Base-by-base conservation (phyloP, 2,329 filamentous ascomycete genomes). In the Epichloe typhina region DNA sequence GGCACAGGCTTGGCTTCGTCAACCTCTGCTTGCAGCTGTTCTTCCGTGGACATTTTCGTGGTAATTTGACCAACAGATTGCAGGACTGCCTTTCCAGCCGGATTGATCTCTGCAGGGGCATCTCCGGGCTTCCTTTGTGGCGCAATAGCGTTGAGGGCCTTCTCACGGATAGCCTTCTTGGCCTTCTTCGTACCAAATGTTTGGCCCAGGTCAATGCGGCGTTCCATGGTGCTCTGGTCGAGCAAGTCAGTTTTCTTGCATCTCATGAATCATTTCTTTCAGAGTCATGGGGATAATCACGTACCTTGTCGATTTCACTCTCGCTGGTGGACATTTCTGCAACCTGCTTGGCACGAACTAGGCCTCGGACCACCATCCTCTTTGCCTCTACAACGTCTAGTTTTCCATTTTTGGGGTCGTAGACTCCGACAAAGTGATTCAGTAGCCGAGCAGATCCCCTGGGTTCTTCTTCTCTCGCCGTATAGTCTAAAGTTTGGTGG, bases 161-260 rank as follows among this genome's bases (percentile, higher is more conserved):
- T 74, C 51, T 82, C 77, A 31, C 76, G 73, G 57, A 93, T 80
- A 1, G 80, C 84, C 69, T 90, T 91, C 73, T 83, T 85, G 21
- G 87, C 84, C 68, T 90, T 91, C 71, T 87, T 89, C 26, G 86
- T 91, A 64, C 88, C 88, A 61, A 94, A 94, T 35, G 84, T 81
- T 59, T 86, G 76, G 40, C 85, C 86, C 12, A 94, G 79, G 2
- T 83, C 79, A 58, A 81, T 83, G 58, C 79, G 79, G 61, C 78
- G 77, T 31, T 83, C 77, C 59, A 76, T 69, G 60, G 76, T 76
- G 43, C 71, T 76, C 79, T 83, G 58, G 17, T 31, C 7, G 52
- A 38, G 38, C 46, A 35, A 17, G 54, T 68, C 65, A 56, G 62
- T 39, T 49, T 33, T n/a, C 36, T 11, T 31, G 21, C 21, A 38